phyloP scores from a whole-genome alignment of 2,329 filamentous ascomycete species.

The Xylariomycetidae sp. region DNA sequence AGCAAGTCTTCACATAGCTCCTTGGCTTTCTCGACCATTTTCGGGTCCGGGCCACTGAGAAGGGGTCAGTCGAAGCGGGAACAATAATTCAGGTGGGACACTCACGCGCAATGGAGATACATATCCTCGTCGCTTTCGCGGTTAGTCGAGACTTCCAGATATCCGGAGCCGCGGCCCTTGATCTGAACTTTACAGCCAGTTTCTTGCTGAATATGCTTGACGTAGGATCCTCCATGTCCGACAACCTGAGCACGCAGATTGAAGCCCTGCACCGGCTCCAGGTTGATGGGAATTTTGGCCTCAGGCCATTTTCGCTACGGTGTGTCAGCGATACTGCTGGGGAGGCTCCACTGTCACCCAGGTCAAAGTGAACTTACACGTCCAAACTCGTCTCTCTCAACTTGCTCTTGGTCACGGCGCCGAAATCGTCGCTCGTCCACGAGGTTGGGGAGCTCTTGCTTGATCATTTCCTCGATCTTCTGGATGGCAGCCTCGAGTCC shows the following conservation, averaged over 20 bases:
- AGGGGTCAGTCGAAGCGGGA: background rate
- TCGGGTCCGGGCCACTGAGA: conserved; percentile 73
- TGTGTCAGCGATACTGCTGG: conserved; percentile 8
- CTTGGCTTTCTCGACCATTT: conserved; percentile 81
- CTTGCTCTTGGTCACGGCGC: conserved; percentile 69
- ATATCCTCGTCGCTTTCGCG: conserved; percentile 91
- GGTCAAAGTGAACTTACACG: conserved; percentile 53
- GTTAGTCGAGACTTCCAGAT: conserved; percentile 83
- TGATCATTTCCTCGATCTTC: conserved; percentile 91
- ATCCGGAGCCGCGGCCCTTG: conserved; percentile 92
- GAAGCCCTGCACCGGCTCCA: conserved; percentile 90
- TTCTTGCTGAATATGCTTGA: conserved; percentile 96
- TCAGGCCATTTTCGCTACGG: conserved; percentile 97
- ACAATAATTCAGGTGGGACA: conserved; percentile 13
- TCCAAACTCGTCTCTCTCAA: conserved; percentile 87
- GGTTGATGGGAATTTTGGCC: conserved; percentile 83
- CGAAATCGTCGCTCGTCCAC: conserved; percentile 93
- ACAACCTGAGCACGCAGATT: conserved; percentile 96
- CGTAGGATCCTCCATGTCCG: conserved; percentile 87
- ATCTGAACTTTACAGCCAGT: conserved; percentile 96
- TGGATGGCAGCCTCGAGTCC: conserved; percentile 83
- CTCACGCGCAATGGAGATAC: conserved; percentile 92
- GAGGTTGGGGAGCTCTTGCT: conserved; percentile 89
- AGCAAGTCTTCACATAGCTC: conserved; percentile 85
- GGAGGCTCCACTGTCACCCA: background rate